Conservation (phyloP, 257 asterid genomes). For the Penstemon newberryi region DNA sequence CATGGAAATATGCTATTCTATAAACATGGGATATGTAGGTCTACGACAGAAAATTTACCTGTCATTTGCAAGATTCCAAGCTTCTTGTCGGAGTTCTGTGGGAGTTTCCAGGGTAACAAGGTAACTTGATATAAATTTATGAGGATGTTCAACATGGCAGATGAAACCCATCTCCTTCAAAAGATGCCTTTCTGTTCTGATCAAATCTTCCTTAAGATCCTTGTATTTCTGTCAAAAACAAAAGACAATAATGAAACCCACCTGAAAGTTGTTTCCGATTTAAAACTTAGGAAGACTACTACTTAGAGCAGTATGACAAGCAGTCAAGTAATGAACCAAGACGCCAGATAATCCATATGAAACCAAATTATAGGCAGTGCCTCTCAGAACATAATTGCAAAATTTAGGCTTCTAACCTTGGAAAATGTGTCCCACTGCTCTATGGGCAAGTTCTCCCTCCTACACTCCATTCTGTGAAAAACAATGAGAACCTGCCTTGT, state of each 20-base stretch:
- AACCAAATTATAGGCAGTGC: not conserved
- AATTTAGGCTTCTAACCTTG: slow-evolving; percentile 51
- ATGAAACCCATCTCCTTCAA: slow-evolving; percentile 96
- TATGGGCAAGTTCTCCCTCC: slow-evolving; percentile 84
- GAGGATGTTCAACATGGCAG: slow-evolving; percentile 99
- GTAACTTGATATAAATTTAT: slow-evolving; percentile 91
- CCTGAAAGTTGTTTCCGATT: not conserved
- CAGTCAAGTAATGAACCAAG: too few relatives aligned
- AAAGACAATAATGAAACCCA: slow-evolving; percentile 14
- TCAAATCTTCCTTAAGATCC: slow-evolving; percentile 77
- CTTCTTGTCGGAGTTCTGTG: slow-evolving; percentile 75
- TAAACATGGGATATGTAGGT: not conserved
- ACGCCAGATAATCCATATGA: too few relatives aligned
- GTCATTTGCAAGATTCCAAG: slow-evolving; percentile 98
- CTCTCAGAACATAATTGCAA: slow-evolving; percentile 13
- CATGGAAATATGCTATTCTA: slow-evolving; percentile 1
- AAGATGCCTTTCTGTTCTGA: slow-evolving; percentile 85
- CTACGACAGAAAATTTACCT: slow-evolving; percentile 40
- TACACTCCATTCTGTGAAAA: slow-evolving; percentile 93
- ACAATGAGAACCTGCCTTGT: slow-evolving; percentile 86
- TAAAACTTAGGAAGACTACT: not conserved
- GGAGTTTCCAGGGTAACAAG: slow-evolving; percentile 76
- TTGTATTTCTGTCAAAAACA: slow-evolving; percentile 55
- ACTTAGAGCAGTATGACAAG: not conserved
- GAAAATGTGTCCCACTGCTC: slow-evolving; percentile 76